Conservation (phyloP, 805 yeast species). For the Cyberlindnera amylophila region DNA sequence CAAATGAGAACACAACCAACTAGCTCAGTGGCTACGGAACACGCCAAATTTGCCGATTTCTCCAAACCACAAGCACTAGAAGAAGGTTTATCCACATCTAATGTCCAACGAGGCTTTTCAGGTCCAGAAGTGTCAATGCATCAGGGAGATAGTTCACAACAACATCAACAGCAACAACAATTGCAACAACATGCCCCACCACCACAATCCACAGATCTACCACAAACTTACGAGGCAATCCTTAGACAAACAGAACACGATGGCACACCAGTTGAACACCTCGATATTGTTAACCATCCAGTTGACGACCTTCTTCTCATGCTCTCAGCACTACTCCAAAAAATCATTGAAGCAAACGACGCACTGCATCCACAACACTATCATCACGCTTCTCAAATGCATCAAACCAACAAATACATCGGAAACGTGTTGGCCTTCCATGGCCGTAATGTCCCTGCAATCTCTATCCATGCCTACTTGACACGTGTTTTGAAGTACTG, state of each 20-base stretch:
- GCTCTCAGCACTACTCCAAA: slow-evolving; percentile 81
- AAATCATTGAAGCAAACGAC: slow-evolving; percentile 89
- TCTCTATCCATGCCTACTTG: slow-evolving; percentile 82
- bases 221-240: slow-evolving; percentile 12
- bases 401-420: slow-evolving; percentile 42
- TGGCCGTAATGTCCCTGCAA: slow-evolving; percentile 96
- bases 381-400: slow-evolving; percentile 28
- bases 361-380: slow-evolving; percentile 58
- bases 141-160: slow-evolving; percentile 9
- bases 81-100: slow-evolving; percentile 10
- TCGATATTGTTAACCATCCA: slow-evolving; percentile 74
- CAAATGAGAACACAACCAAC: slow-evolving; percentile 46
- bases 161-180: slow-evolving; percentile 15
- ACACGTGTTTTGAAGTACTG: slow-evolving; percentile 92
- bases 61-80: no score
- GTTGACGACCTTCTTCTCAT: slow-evolving; percentile 75
- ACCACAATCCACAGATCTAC: slow-evolving; percentile 14
- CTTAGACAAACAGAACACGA: slow-evolving; percentile 6
- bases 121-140: slow-evolving; percentile 2
- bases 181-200: slow-evolving; percentile 10
- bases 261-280: slow-evolving; percentile 15
- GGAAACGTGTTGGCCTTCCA: slow-evolving; percentile 85
- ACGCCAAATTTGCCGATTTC: slow-evolving; percentile 16
- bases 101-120: slow-evolving; percentile 14
- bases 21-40: slow-evolving; percentile 37